Evolutionary conservation across 2,329 filamentous ascomycete genomes (phyloP).

Genomic region (Zymoseptoria brevis): DNA sequence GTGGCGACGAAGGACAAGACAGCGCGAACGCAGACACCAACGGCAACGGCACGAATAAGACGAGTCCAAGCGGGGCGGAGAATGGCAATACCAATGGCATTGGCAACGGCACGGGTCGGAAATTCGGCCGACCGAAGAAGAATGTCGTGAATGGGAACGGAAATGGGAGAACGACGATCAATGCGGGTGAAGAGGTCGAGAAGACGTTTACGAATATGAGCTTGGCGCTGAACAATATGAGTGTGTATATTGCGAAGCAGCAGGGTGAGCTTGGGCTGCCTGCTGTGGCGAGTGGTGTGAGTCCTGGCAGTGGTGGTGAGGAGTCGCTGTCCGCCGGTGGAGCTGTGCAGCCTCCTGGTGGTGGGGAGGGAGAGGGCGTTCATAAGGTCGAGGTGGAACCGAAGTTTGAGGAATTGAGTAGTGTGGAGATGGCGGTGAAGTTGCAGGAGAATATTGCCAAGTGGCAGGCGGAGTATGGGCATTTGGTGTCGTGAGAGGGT

Average conservation of each 20-base stretch:
- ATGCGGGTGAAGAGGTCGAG: conserved; percentile 13
- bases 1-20: conserved; percentile 21
- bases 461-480: conserved; percentile 5
- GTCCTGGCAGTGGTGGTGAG: conserved; percentile 4
- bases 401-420: conserved; percentile 1
- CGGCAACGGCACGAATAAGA: conserved; percentile 12
- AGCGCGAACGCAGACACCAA: conserved; percentile 32
- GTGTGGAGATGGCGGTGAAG: conserved; percentile 1
- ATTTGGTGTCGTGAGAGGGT: not conserved
- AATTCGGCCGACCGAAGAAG: conserved; percentile 22
- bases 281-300: not conserved
- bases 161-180: conserved; percentile 3
- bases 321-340: conserved; percentile 5
- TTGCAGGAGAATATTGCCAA: not conserved
- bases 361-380: not conserved
- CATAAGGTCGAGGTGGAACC: not conserved
- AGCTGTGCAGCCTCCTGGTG: conserved; percentile 2
- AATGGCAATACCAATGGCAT: conserved; percentile 28
- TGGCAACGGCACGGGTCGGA: conserved; percentile 25
- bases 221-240: conserved; percentile 12
- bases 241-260: conserved; percentile 11
- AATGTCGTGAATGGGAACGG: conserved; percentile 23
- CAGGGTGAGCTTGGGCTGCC: conserved; percentile 7
- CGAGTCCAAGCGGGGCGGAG: conserved; percentile 34
- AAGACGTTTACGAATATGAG: conserved; percentile 22